phyloP scores from a whole-genome alignment of 2,329 filamentous ascomycete species.

The Penicillium sp. region DNA sequence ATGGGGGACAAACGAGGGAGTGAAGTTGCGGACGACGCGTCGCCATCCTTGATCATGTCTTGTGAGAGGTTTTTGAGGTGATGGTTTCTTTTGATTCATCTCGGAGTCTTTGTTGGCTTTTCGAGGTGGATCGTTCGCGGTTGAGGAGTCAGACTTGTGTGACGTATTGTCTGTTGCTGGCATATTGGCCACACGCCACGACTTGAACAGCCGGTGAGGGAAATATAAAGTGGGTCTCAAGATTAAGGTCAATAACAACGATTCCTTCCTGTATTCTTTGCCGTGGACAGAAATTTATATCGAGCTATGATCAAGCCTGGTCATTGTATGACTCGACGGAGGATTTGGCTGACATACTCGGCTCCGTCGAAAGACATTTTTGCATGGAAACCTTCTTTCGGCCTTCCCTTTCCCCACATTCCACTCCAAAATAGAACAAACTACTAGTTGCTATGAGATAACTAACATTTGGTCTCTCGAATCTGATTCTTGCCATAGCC shows the following conservation, averaged over 20 bases:
- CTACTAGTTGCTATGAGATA: neutral
- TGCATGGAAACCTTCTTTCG: neutral
- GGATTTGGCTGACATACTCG: conserved; percentile 11
- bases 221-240: neutral
- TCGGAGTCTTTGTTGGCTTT: neutral
- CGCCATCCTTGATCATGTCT: conserved; percentile 48
- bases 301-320: neutral
- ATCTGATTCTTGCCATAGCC: neutral
- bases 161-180: neutral
- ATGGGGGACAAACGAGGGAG: conserved; percentile 48
- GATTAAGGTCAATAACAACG: neutral
- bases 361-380: conserved; percentile 7
- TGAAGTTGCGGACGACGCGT: conserved; percentile 46
- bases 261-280: neutral
- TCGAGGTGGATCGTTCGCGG: neutral
- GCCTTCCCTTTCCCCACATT: conserved; percentile 6
- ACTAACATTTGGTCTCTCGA: neutral
- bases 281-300: neutral
- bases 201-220: neutral
- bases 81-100: neutral
- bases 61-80: conserved; percentile 24
- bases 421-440: neutral
- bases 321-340: conserved; percentile 7
- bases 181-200: neutral
- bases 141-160: neutral